Conservation (phyloP, 1,284 basidiomycete genomes). For the Ganoderma boninense region DNA sequence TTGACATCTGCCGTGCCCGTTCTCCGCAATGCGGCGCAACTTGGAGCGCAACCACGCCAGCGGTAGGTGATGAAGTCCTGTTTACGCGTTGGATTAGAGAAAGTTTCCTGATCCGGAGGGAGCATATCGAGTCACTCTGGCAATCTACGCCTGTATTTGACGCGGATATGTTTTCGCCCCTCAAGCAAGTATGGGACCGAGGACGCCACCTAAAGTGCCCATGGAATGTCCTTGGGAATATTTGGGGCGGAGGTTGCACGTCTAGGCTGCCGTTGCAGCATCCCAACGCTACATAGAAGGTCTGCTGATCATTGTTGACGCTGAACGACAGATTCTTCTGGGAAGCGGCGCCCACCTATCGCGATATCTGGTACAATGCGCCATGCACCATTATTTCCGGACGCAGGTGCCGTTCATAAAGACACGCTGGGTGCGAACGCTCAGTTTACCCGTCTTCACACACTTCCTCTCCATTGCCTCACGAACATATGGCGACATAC, state of each 20-base stretch:
- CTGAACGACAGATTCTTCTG: slow-evolving; percentile 37
- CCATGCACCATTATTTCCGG: slow-evolving; percentile 79
- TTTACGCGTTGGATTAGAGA: not conserved
- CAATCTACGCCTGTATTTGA: not conserved
- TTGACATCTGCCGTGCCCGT: not conserved
- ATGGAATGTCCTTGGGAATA: not conserved
- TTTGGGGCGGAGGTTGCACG: not conserved
- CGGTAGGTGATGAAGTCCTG: not conserved
- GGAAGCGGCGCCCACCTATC: slow-evolving; percentile 78
- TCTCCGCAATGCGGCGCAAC: not conserved
- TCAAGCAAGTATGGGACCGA: not conserved
- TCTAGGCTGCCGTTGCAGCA: not conserved
- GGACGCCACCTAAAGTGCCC: not conserved
- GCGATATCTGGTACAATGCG: slow-evolving; percentile 77
- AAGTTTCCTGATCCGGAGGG: not conserved
- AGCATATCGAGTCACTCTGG: not conserved
- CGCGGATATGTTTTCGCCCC: not conserved
- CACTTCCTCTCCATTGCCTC: slow-evolving; percentile 69
- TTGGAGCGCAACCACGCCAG: not conserved
- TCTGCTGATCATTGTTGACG: slow-evolving; percentile 11
- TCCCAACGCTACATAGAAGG: not conserved
- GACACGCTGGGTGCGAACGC: slow-evolving; percentile 71
- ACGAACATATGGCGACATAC: slow-evolving; percentile 67
- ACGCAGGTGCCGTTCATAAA: slow-evolving; percentile 77
- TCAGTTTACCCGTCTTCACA: slow-evolving; percentile 64